phyloP scores from a whole-genome alignment of 805 yeast genomes.

The Yamadazyma sp. region DNA sequence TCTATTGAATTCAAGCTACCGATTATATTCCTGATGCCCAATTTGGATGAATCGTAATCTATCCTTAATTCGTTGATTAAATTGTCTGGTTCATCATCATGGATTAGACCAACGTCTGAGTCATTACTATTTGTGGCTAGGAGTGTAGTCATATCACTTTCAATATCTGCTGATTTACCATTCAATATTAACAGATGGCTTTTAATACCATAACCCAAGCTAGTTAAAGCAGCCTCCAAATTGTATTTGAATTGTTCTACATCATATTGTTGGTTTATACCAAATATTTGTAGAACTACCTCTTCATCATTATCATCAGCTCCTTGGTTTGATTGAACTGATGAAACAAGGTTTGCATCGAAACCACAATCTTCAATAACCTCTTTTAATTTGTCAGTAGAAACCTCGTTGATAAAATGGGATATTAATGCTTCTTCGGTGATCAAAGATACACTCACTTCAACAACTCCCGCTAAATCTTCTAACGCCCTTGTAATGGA shows the following conservation, averaged over 20 bases:
- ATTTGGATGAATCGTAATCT: constrained; percentile 43
- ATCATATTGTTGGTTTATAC: constrained; percentile 27
- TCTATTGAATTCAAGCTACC: constrained; percentile 42
- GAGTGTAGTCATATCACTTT: no score
- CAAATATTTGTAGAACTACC: constrained; percentile 29
- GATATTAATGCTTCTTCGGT: constrained; percentile 68
- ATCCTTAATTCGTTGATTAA: constrained; percentile 38
- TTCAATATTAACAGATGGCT: constrained; percentile 22
- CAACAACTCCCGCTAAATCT: constrained; percentile 46
- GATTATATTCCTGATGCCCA: constrained; percentile 67
- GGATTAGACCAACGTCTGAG: not conserved
- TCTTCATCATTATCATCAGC: constrained; percentile 27
- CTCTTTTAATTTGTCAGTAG: constrained; percentile 40
- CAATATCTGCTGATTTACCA: constrained; percentile 9
- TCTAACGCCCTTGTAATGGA: constrained; percentile 58
- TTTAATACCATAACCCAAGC: constrained; percentile 26
- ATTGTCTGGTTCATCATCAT: constrained; percentile 5
- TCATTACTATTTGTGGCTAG: constrained; percentile 6
- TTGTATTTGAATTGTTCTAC: constrained; percentile 31
- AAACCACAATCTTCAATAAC: constrained; percentile 62
- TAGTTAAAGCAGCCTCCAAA: constrained; percentile 36
- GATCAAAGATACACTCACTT: constrained; percentile 64
- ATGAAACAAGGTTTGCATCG: constrained; percentile 17
- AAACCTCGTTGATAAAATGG: constrained; percentile 35
- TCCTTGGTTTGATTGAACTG: constrained; percentile 3